phyloP scores from a whole-genome alignment of 306 rosid species.

The Vigna radiata region DNA sequence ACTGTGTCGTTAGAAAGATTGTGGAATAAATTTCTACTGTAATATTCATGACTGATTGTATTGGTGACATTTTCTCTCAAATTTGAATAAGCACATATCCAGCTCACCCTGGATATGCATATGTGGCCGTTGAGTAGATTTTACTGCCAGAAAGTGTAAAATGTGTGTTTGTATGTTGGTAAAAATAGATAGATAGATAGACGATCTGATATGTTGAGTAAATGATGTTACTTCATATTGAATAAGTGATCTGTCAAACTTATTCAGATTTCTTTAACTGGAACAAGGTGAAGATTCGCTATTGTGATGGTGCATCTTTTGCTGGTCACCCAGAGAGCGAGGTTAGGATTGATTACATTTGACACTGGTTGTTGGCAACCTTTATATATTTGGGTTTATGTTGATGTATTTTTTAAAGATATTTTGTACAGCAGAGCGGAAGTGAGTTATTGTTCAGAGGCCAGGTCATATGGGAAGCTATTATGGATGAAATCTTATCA shows the following conservation, averaged over 20 bases:
- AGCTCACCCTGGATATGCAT: constrained; percentile 11
- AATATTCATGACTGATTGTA: constrained; percentile 15
- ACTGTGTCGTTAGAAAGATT: constrained; percentile 1
- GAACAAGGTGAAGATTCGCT: constrained; percentile 95
- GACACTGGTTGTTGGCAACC: not conserved
- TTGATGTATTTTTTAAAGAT: constrained; percentile 18
- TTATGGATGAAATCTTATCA: constrained; percentile 81
- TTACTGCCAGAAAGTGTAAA: constrained; percentile 5
- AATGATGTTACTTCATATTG: constrained; percentile 41
- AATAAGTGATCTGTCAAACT: constrained; percentile 43
- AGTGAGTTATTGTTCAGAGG: constrained; percentile 80
- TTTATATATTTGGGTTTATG: constrained; percentile 17
- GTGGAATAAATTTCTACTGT: constrained; percentile 13
- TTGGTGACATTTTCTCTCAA: constrained; percentile 18
- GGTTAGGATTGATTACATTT: constrained; percentile 52
- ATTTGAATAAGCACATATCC: not conserved
- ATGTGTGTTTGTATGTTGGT: not conserved
- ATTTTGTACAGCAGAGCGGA: constrained; percentile 55
- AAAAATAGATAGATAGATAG: not conserved
- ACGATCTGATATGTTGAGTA: constrained; percentile 6
- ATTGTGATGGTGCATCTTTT: constrained; percentile 95
- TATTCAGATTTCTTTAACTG: constrained; percentile 89
- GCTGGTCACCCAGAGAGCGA: constrained; percentile 84
- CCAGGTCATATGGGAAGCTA: constrained; percentile 86
- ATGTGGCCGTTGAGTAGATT: constrained; percentile 27